These are phyloP conservation scores for Gypsophila paniculata DNA, from an alignment of 179 eudicot species.

Conservation along the genomic window DNA sequence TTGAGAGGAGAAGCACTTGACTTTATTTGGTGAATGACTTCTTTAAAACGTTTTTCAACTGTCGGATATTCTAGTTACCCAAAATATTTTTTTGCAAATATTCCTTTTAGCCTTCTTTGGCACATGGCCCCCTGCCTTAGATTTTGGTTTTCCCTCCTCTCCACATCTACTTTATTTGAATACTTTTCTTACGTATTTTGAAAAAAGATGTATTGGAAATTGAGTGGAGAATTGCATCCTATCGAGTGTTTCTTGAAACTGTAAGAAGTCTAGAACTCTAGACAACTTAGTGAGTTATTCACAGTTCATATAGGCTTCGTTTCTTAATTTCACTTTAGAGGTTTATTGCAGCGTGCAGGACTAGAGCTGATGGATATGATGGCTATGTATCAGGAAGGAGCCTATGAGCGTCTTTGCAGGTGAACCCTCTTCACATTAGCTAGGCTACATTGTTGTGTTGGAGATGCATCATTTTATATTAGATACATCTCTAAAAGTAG, in stretches of 20 bases:
- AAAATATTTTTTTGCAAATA: too few species aligned
- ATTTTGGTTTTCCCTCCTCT: neutral
- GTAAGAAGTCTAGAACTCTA: too few species aligned
- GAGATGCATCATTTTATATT: slow-evolving; percentile 3
- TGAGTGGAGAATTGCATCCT: too few species aligned
- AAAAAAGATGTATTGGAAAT: neutral
- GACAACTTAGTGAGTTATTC: neutral
- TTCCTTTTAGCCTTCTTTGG: neutral
- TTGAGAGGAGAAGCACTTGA: neutral
- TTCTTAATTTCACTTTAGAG: slow-evolving; percentile 25
- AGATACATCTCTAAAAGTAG: neutral
- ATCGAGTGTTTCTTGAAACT: too few species aligned
- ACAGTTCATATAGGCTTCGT: neutral
- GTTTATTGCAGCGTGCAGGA: slow-evolving; percentile 81
- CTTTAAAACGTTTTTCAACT: neutral
- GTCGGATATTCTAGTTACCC: neutral
- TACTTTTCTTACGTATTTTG: neutral
- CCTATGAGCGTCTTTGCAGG: slow-evolving; percentile 99
- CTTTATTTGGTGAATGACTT: neutral
- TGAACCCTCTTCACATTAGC: slow-evolving; percentile 29
- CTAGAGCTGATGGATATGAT: slow-evolving; percentile 99
- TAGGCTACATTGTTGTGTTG: neutral
- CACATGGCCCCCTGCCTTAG: neutral
- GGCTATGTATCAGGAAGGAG: slow-evolving; percentile 99
- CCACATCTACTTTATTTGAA: neutral